Base-by-base conservation (phyloP, 257 asterid species). In the Solanum chaucha region DNA sequence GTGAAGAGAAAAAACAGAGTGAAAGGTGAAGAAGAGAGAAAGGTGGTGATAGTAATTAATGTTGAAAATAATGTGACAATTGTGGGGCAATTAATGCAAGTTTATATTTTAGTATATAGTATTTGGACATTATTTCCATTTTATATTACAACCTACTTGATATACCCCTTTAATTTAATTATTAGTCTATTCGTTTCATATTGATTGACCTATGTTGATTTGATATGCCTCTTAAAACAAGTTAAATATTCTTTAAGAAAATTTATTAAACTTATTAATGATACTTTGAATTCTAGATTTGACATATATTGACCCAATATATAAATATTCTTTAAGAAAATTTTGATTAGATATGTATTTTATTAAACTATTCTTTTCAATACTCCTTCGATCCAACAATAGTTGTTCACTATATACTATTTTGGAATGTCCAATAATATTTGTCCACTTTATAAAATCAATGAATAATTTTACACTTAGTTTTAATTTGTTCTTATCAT, bases 381-480 rank as follows among this genome's bases (percentile, higher is more conserved):
- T 48, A 14, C 3, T 48, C 0, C 3, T 5, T 14, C 20, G 4
- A 46, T 17, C 0, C 10, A 55, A 55, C 0, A 55, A 55, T 2
- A 55, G 0, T 0, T 55, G n/a, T 55, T 1, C 7, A 13, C 19
- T 13, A 4, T 46, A 46, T 46, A 46, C 0, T 46, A 46, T 46
- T 46, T 46, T 46, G 1, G 0, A 46, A 46, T 12, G 7, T 13
- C 1, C 0, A 13, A 46, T 13, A 13, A 46, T 46, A 46, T 46
- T 13, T 46, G 2, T 13, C 1, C 0, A 55, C 0, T 55, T 17
- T 55, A 55, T 2, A 0, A 17, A 55, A 17, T 17, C 0, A 51
- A 5, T 55, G 1, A 55, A 55, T 1, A 17, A 55, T 17, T 55
- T 17, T 55, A 6, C 3, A 17, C 0, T 55, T 55, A 17, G 4